Evolutionary conservation across 106 monocot species (phyloP).

Genomic region (Ottelia alismoides): DNA sequence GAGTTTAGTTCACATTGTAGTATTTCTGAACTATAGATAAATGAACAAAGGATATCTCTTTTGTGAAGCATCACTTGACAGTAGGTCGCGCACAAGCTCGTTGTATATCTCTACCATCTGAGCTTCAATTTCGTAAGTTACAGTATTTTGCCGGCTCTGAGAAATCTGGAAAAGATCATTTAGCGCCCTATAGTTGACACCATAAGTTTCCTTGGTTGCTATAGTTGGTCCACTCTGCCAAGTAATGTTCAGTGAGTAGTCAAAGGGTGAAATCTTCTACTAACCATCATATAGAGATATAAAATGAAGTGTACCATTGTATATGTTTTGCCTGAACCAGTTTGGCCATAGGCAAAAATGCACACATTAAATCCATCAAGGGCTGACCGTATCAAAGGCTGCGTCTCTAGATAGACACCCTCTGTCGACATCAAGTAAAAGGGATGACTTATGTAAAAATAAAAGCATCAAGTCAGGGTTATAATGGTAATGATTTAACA

Average conservation of each 20-base stretch:
- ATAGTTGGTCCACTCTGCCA: slow-evolving; percentile 46
- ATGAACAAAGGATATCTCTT: slow-evolving; percentile 95
- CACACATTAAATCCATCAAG: slow-evolving; percentile 79
- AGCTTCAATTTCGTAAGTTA: slow-evolving; percentile 49
- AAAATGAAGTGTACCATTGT: slow-evolving; percentile 72
- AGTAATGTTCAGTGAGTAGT: no score
- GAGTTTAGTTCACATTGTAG: no score
- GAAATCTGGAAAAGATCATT: slow-evolving; percentile 77
- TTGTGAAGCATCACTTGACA: slow-evolving; percentile 36
- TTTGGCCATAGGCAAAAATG: slow-evolving; percentile 87
- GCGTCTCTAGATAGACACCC: slow-evolving; percentile 59
- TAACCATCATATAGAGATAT: no score
- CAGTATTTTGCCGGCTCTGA: slow-evolving; percentile 20
- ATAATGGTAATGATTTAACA: no score
- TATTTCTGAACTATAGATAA: no score
- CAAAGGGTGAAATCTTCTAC: no score
- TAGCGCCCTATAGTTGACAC: slow-evolving; percentile 69
- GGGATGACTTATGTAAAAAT: slow-evolving; percentile 1
- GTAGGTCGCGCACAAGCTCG: slow-evolving; percentile 75
- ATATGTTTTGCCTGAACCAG: slow-evolving; percentile 90
- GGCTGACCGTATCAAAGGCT: slow-evolving; percentile 46
- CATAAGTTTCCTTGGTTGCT: slow-evolving; percentile 45
- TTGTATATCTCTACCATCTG: slow-evolving; percentile 92
- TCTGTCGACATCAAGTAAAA: slow-evolving; percentile 20
- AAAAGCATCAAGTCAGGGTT: no score